A percentile compares a stretch with the other conserved stretches of the same genome.
Evolutionary conservation across 345 rosid genomes (phyloP).

Genomic region (Dipteronia sinensis): DNA sequence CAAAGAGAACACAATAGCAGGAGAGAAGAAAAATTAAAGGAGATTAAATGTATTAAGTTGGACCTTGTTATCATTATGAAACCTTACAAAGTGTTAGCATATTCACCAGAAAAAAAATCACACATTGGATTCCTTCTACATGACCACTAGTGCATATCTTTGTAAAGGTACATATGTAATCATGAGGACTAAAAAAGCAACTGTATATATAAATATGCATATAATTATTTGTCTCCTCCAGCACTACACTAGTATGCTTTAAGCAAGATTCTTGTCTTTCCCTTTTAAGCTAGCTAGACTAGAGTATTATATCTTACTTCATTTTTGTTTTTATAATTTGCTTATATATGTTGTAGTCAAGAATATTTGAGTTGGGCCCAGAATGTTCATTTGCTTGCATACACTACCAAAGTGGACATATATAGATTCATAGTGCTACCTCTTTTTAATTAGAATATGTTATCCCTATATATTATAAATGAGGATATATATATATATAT

Average conservation of each 20-base stretch:
- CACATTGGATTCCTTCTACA: constrained; percentile 22
- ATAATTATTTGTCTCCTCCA: background rate
- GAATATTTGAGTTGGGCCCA: constrained; percentile 3
- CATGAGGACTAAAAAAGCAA: constrained; percentile 15
- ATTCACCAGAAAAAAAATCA: background rate
- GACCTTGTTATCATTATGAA: background rate
- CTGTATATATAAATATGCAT: background rate
- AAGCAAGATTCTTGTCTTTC: constrained; percentile 5
- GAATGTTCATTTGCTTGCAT: background rate
- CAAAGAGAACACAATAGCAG: background rate
- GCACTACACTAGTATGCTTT: background rate
- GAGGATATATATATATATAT: no score
- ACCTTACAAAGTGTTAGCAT: background rate
- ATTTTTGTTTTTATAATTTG: background rate
- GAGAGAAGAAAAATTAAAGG: background rate
- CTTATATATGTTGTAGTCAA: background rate
- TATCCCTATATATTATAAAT: background rate
- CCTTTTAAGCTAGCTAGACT: constrained; percentile 3
- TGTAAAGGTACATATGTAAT: background rate
- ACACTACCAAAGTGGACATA: background rate
- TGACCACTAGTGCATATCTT: background rate
- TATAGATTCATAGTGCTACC: background rate
- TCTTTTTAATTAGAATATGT: background rate
- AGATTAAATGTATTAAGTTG: background rate
- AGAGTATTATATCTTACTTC: background rate